Conservation (phyloP, 2,329 filamentous ascomycete species). For the Canariomyces notabilis region DNA sequence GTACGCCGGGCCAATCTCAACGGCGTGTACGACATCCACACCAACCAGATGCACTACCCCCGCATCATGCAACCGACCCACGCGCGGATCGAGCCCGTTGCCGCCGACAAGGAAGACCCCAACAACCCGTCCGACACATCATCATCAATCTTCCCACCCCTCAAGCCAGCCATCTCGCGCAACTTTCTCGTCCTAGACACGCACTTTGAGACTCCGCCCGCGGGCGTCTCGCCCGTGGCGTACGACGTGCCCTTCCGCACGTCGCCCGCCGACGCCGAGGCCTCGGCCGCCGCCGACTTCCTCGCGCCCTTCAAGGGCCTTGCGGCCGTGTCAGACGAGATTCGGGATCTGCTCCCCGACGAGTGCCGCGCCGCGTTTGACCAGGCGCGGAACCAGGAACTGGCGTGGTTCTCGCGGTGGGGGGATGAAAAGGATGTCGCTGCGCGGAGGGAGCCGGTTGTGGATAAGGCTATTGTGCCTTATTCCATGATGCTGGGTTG, state of each 20-base stretch:
- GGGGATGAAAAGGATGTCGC: constrained; percentile 58
- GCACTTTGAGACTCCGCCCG: constrained; percentile 47
- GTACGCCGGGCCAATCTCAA: constrained; percentile 63
- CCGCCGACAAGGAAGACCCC: constrained; percentile 36
- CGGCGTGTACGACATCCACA: constrained; percentile 90
- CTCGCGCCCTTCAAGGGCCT: constrained; percentile 56
- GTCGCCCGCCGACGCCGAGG: constrained; percentile 30
- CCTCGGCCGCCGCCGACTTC: constrained; percentile 38
- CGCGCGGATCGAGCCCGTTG: constrained; percentile 71
- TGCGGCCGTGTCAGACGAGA: constrained; percentile 57
- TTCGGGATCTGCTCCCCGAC: constrained; percentile 59
- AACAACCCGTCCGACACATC: constrained; percentile 24
- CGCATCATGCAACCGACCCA: constrained; percentile 85
- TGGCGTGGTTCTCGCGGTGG: constrained; percentile 71
- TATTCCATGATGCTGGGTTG: constrained; percentile 39
- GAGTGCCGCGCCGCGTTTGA: constrained; percentile 72
- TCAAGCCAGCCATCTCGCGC: constrained; percentile 46
- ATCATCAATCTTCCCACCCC: constrained; percentile 40
- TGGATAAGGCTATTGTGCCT: constrained; percentile 61
- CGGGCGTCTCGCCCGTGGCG: constrained; percentile 42
- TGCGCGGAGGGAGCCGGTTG: constrained; percentile 48
- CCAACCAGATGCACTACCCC: constrained; percentile 85
- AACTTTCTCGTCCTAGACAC: constrained; percentile 55
- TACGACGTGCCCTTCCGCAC: constrained; percentile 40
- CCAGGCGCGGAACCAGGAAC: constrained; percentile 58